Base-by-base conservation (phyloP, 805 yeast genomes). In the Citeromyces matritensis region DNA sequence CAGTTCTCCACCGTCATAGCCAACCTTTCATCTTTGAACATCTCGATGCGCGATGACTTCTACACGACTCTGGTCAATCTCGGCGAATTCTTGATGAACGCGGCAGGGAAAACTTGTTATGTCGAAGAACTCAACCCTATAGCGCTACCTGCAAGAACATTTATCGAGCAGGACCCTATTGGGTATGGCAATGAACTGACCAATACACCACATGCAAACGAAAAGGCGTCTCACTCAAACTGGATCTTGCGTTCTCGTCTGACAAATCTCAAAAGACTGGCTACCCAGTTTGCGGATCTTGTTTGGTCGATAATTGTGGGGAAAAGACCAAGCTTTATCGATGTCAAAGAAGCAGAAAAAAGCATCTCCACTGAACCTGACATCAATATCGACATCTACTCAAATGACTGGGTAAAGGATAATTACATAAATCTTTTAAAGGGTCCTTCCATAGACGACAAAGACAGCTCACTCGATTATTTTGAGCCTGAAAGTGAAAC, bases 101-200 rank as follows among this genome's bases (percentile, higher is more conserved):
- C 77, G 32, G 75, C 81, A 0, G 75, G 80, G 3, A 67, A 64
- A 34, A 69, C 74, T 21, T 72, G 79, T 38, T 79, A 75, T 46
- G 63, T 74, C 26, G 63, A 69, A 30, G 84, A 78, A 42, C 55
- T 67, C 21, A 55, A 71, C 15, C 45, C 60, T 10, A 53, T 78
- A 3, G 45, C 50, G 0, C 45, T 65, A n/a, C 69, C 69, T n/a
- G 45, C 48, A 8, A 49, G 56, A 9, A 76, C 81, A 1, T 79
- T 75, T 69, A 36, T 76, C 12, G 79, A 72, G 32, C 28, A 30
- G 9, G 30, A 32, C 8, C 19, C 15, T 9, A 30, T 23, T 2
- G 11, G 12, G n/a, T 10, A 24, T 8, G 19, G 10, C 19, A 8
- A 33, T 23, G 6, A 24, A 24, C 15, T 33, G 28, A 4, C 23